Base-by-base conservation (phyloP, 2,329 filamentous ascomycete genomes). In the Aspergillus novoparasiticus region DNA sequence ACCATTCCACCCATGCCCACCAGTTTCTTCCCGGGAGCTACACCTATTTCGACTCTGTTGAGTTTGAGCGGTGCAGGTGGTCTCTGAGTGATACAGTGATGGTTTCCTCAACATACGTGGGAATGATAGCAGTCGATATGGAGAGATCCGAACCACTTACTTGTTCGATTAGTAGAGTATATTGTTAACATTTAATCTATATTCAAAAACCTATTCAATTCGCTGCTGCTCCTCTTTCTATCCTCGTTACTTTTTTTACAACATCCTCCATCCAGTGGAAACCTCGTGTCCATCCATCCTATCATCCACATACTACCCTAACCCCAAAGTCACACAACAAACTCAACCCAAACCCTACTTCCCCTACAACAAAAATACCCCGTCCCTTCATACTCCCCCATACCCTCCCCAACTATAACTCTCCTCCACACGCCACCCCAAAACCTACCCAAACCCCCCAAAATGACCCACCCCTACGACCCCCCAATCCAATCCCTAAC, bases 401-500 rank as follows among this genome's bases (percentile, higher is more conserved):
- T 12, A 12, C n/a, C 21, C 43, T 12, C n/a, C 1, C 11, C n/a
- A 36, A 36, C 6, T 16, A n/a, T 4, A 11, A 26, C n/a, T 21
- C n/a, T 23, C n/a, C n/a, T 2, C 10, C 19, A 12, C n/a, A 46
- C 21, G 10, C 10, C n/a, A 21, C 43, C 41, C 41, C 41, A 45
- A 21, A 2, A 46, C n/a, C 8, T 23, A 21, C 43, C 14, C 4
- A 36, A 36, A 12, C 12, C 34, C 34, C 34, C 34, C 14, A 36
- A 36, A 16, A 36, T 36, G 34, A 36, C 34, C 14, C 43, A 4
- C 43, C 43, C 21, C 4, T 74, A 57, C 72, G 66, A 76, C 83
- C 83, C 32, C 80, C 58, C 64, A 19, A 72, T 73, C 30, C n/a
- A 39, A 48, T 68, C 70, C n/a, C 55, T 73, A 23, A 64, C 65